Conservation (phyloP, 805 yeast genomes). For the Metschnikowia baotianmanensis region DNA sequence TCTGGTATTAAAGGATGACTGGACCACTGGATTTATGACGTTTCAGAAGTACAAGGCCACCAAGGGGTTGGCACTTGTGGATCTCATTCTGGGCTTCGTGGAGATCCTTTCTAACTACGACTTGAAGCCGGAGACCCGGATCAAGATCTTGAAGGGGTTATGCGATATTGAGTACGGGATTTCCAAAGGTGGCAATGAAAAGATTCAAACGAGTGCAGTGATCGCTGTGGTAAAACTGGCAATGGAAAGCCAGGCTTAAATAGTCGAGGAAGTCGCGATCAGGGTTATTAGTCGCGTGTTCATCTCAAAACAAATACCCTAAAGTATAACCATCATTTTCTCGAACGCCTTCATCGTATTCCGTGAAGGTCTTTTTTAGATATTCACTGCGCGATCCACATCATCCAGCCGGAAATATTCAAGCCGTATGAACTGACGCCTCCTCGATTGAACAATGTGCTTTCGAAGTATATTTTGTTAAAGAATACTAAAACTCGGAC, state of each 20-base stretch:
- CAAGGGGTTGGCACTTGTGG: conserved; percentile 89
- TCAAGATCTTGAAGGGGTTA: conserved; percentile 63
- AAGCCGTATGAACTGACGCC: too few relatives aligned
- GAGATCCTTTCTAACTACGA: conserved; percentile 69
- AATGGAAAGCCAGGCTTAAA: conserved; percentile 36
- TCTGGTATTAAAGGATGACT: conserved; percentile 80
- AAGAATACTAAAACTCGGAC: too few relatives aligned
- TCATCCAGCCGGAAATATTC: too few relatives aligned
- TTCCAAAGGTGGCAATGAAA: conserved; percentile 89
- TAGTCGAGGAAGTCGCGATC: too few relatives aligned
- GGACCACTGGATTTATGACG: conserved; percentile 73
- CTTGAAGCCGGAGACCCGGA: conserved; percentile 59
- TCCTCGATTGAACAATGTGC: too few relatives aligned
- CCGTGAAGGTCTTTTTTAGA: too few relatives aligned
- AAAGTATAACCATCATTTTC: too few relatives aligned
- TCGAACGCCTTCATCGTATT: too few relatives aligned
- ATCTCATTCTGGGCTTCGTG: conserved; percentile 73
- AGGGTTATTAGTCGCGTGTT: too few relatives aligned
- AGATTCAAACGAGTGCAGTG: conserved; percentile 84
- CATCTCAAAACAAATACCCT: too few relatives aligned
- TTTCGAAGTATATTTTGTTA: too few relatives aligned
- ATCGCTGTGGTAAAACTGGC: conserved; percentile 81
- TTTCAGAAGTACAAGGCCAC: conserved; percentile 60
- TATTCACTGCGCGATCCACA: too few relatives aligned
- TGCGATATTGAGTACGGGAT: conserved; percentile 90